phyloP scores from a whole-genome alignment of 1,284 basidiomycete genomes.

The Moesziomyces globuligerus region DNA sequence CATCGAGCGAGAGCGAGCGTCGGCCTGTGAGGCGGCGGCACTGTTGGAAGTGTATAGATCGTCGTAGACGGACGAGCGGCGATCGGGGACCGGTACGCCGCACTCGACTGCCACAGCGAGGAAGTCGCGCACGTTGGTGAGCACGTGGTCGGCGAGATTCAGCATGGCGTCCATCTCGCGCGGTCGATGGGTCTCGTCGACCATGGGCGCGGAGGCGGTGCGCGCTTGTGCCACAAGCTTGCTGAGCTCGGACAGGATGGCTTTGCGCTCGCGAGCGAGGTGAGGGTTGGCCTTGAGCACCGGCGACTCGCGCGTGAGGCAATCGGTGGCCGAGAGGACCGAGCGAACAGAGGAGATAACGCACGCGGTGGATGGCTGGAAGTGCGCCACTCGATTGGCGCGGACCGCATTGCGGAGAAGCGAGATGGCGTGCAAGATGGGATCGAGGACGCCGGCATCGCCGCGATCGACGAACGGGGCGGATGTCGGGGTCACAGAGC shows the following conservation, averaged over 20 bases:
- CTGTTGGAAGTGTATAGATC: conserved; percentile 44
- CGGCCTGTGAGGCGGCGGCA: not conserved
- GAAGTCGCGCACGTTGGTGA: conserved; percentile 70
- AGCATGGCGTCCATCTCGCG: conserved; percentile 68
- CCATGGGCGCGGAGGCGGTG: conserved; percentile 71
- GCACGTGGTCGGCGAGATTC: conserved; percentile 68
- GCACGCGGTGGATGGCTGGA: conserved; percentile 74
- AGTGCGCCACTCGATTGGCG: conserved; percentile 80
- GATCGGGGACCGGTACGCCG: conserved; percentile 78
- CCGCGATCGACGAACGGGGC: conserved; percentile 23
- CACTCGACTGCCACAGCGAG: conserved; percentile 79
- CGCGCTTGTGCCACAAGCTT: conserved; percentile 85
- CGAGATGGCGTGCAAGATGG: conserved; percentile 83
- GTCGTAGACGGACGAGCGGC: conserved; percentile 55
- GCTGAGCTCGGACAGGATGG: conserved; percentile 83
- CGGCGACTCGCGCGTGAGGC: conserved; percentile 82
- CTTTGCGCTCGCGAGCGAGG: conserved; percentile 81
- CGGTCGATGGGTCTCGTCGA: conserved; percentile 63
- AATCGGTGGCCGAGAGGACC: conserved; percentile 84
- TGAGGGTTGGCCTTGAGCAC: conserved; percentile 76
- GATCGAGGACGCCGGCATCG: conserved; percentile 49
- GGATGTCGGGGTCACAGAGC: conserved; percentile 49
- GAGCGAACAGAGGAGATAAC: conserved; percentile 95
- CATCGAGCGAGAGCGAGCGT: not conserved
- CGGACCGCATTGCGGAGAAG: conserved; percentile 85